Conservation (phyloP, 2,329 filamentous ascomycete genomes). For the Stachybotrys chartarum region DNA sequence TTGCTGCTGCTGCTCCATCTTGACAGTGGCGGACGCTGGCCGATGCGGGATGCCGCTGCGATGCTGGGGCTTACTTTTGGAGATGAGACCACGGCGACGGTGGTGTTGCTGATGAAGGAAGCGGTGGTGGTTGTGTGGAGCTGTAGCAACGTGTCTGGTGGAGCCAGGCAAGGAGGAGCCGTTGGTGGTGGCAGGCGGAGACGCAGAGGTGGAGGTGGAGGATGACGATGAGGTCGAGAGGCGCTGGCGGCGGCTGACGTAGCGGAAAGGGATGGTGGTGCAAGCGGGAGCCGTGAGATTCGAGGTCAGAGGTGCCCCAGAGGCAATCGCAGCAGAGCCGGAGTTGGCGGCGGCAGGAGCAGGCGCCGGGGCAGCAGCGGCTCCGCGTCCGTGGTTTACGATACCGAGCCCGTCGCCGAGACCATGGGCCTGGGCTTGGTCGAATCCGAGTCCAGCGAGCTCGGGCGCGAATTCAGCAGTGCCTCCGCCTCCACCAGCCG, state of each 20-base stretch:
- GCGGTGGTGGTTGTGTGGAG: not conserved
- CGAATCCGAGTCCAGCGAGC: conserved; percentile 9
- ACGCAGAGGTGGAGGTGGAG: not conserved
- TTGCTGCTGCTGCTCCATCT: conserved; percentile 11
- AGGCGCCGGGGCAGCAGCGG: not conserved
- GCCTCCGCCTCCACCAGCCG: conserved; percentile 16
- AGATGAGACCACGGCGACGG: not conserved
- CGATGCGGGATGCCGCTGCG: not conserved
- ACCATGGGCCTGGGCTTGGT: conserved; percentile 1
- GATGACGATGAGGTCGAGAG: not conserved
- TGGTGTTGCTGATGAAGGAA: not conserved
- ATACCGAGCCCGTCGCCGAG: not conserved
- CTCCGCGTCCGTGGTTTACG: not conserved
- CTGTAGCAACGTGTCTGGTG: not conserved
- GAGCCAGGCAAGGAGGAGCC: not conserved
- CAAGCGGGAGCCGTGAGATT: not conserved
- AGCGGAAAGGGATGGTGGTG: not conserved
- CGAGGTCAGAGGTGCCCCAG: not conserved
- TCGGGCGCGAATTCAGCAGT: conserved; percentile 4
- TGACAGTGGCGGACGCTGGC: not conserved
- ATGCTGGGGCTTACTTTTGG: not conserved
- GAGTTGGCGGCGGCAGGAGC: not conserved
- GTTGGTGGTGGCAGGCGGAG: not conserved
- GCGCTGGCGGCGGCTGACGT: not conserved
- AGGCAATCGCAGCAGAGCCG: not conserved